Evolutionary conservation across 2,329 filamentous ascomycete genomes (phyloP).

Genomic region (Penicillium aurantiogriseum): DNA sequence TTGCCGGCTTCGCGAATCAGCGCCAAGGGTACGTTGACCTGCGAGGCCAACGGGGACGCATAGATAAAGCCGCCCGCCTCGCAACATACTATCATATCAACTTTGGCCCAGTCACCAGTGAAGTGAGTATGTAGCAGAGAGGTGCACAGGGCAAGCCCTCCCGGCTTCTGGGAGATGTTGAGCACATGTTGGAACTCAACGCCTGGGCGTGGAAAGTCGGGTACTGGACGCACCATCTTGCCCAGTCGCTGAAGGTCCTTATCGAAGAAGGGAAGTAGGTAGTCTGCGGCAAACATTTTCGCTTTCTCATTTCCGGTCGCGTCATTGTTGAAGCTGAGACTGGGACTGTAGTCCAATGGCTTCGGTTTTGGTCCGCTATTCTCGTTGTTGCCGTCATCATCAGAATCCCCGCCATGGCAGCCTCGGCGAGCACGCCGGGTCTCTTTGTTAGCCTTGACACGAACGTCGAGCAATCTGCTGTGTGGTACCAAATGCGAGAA

Average conservation of each 20-base stretch:
- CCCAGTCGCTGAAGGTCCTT: constrained; percentile 48
- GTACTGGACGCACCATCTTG: constrained; percentile 51
- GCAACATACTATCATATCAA: constrained; percentile 52
- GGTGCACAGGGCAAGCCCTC: constrained; percentile 53
- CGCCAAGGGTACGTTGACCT: constrained; percentile 45
- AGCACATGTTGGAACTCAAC: constrained; percentile 61
- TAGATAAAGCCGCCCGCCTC: constrained; percentile 59
- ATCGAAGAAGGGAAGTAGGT: constrained; percentile 50
- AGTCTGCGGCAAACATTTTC: constrained; percentile 43
- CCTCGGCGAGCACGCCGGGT: constrained; percentile 29
- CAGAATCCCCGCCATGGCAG: neutral
- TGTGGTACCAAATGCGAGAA: constrained; percentile 57
- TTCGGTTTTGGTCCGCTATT: neutral
- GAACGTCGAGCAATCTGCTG: constrained; percentile 56
- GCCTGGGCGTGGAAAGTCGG: constrained; percentile 52
- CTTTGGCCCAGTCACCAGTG: constrained; percentile 46
- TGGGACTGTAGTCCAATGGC: constrained; percentile 40
- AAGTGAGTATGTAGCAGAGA: constrained; percentile 52
- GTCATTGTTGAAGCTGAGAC: constrained; percentile 55
- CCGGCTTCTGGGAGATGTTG: constrained; percentile 52
- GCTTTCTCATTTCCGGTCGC: constrained; percentile 40
- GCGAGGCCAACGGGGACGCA: constrained; percentile 51
- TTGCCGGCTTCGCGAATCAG: constrained; percentile 58
- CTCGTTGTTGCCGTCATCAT: neutral
- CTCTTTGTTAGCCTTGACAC: constrained; percentile 44